phyloP scores from a whole-genome alignment of 768 basidiomycete genomes.

The Sporobolomyces pararoseus region DNA sequence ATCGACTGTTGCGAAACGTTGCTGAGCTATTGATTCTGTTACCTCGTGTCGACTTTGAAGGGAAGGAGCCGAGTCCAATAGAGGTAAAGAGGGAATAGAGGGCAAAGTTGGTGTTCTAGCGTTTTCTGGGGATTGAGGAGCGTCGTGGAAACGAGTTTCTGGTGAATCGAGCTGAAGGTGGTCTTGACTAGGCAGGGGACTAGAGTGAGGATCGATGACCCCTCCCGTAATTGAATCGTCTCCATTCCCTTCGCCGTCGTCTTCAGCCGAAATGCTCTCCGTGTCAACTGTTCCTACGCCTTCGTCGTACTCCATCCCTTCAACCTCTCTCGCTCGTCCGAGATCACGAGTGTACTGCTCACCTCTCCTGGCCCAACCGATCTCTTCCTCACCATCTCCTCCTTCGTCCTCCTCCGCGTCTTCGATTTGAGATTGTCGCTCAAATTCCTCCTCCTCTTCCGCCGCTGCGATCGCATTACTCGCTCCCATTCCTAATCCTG shows the following conservation, averaged over 20 bases:
- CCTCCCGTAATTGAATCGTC: not conserved
- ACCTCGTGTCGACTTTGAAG: too few species aligned
- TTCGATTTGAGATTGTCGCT: not conserved
- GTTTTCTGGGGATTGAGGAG: slow-evolving; percentile 1
- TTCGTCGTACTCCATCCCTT: not conserved
- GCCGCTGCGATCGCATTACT: not conserved
- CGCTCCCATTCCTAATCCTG: not conserved
- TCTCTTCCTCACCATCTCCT: not conserved
- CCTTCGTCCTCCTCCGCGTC: not conserved
- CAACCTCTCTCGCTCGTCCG: not conserved
- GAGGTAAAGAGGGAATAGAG: not conserved
- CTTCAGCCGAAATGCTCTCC: not conserved
- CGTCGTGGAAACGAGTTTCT: not conserved
- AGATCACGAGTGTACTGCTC: slow-evolving; percentile 34
- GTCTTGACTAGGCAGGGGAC: too few species aligned
- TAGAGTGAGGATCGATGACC: too few species aligned
- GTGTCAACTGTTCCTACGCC: not conserved
- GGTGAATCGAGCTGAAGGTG: not conserved
- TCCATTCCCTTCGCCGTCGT: not conserved
- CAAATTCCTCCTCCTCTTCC: not conserved
- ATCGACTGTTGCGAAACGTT: not conserved
- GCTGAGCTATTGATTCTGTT: too few species aligned
- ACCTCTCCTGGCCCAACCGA: not conserved
- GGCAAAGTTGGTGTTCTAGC: not conserved
- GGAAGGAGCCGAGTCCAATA: not conserved